Conservation (phyloP, 345 rosid species). For the Turnera subulata region DNA sequence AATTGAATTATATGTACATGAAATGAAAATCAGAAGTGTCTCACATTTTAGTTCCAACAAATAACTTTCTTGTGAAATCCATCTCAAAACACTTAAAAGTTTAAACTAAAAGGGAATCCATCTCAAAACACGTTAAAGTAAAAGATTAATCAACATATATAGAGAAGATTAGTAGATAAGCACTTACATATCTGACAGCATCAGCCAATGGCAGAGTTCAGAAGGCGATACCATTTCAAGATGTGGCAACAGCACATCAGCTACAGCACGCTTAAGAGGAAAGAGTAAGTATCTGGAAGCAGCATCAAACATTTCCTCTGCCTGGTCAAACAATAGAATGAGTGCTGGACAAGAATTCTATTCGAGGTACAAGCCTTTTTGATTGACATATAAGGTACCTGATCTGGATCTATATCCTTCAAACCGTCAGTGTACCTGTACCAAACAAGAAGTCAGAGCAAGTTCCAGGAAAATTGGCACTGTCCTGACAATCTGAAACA, state of each 20-base stretch:
- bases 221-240: conserved; percentile 79
- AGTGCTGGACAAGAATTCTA: conserved; percentile 7
- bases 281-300: conserved; percentile 90
- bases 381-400: conserved; percentile 44
- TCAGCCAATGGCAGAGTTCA: conserved; percentile 87
- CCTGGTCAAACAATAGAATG: conserved; percentile 41
- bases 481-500: background rate
- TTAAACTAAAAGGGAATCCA: too few species aligned
- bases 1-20: background rate
- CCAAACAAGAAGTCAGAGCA: conserved; percentile 22
- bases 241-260: conserved; percentile 76
- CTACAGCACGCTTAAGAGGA: conserved; percentile 96
- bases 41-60: background rate
- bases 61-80: background rate
- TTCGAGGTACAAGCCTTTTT: conserved; percentile 3
- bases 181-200: conserved; percentile 81
- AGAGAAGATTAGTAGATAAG: conserved; percentile 2
- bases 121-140: background rate
- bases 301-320: conserved; percentile 93
- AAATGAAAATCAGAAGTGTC: background rate
- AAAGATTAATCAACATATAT: conserved; percentile 4
- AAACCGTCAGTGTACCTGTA: conserved; percentile 95
- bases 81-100: background rate
- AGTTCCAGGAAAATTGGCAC: conserved; percentile 9
- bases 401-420: conserved; percentile 71